Conservation (phyloP, 2,329 filamentous ascomycete species). For the Camillea tinctor region DNA sequence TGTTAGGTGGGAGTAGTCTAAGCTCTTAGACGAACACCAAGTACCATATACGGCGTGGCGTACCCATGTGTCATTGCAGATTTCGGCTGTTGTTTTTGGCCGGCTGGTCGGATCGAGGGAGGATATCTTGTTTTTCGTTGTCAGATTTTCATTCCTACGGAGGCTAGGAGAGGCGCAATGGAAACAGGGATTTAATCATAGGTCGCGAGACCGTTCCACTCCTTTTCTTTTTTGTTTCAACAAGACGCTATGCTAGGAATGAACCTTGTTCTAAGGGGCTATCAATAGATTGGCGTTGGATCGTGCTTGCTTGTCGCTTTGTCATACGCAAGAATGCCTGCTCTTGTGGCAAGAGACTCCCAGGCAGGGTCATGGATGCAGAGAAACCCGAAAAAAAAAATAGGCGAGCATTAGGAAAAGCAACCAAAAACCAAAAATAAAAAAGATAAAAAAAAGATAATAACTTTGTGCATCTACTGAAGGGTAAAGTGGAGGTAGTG, state of each 20-base stretch:
- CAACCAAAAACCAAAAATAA: conserved; percentile 2
- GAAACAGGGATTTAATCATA: conserved; percentile 27
- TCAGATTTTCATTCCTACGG: conserved; percentile 22
- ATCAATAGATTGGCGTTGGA: conserved; percentile 29
- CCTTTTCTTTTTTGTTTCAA: conserved; percentile 27
- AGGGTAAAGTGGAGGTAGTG: conserved; percentile 13
- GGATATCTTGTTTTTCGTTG: conserved; percentile 19
- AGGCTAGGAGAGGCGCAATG: conserved; percentile 23
- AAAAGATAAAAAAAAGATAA: conserved; percentile 9
- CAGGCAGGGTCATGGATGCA: conserved; percentile 11
- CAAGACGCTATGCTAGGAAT: conserved; percentile 20
- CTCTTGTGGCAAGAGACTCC: conserved; percentile 18
- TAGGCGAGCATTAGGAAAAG: conserved; percentile 20
- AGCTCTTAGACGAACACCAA: background rate
- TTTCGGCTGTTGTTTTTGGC: conserved; percentile 10
- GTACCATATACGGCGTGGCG: background rate
- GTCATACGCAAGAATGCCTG: conserved; percentile 16
- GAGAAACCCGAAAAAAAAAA: conserved; percentile 11
- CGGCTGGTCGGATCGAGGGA: conserved; percentile 8
- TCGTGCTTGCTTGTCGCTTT: conserved; percentile 26
- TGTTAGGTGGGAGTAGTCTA: background rate
- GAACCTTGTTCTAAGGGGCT: conserved; percentile 20
- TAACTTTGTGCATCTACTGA: conserved; percentile 12
- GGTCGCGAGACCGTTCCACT: conserved; percentile 28
- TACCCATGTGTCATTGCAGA: conserved; percentile 2